Evolutionary conservation across 2,329 filamentous ascomycete species (phyloP), one percentile per base, ranked within the genome.

Genomic region (Fusarium euwallaceae): DNA sequence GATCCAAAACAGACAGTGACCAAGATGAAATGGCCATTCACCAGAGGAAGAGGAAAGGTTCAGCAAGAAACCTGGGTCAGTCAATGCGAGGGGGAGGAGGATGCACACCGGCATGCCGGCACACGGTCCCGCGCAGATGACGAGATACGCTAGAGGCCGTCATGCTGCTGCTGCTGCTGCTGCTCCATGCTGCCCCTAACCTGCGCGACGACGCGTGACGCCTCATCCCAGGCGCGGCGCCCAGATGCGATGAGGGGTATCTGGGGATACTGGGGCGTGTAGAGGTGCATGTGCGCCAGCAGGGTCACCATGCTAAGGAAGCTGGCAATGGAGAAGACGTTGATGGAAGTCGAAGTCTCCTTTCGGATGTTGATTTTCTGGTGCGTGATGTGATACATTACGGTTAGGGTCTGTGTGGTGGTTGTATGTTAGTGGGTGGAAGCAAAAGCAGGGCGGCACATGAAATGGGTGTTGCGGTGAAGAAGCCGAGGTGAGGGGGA

Each of bases 341-440:
- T 91, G 73, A 95, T 88, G n/a, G 92, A 94, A 11, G 92, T 92
- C 56, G 91, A 91, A 1, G 93, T 95, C 84, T 95, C 93, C 79
- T 93, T 94, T 79, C 92, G 91, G 77, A 95, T 95, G 78, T 92
- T 94, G 80, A 94, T 93, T 79, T 93, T 93, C 76, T 93, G 92
- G 82, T 95, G 92, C 16, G 92, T 94, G 70, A 93, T 87, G 81
- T 95, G 93, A 83, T 95, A 95, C 75, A 92, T 88, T 64, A 92
- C 88, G 2, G 93, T 95, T 45, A 95, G 84, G 48, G 91, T 93
- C 91, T 93, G 76, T 37, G 48, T 51, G 41, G n/a, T 34, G 20
- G 17, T 34, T 14, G 20, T 17, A 29, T 60, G 59, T 69, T 55
- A 70, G 67, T 61, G 62, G 66, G 43, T 17, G 29, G 41, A 16